phyloP scores from a whole-genome alignment of 2,329 filamentous ascomycete species.

The Calonectria montana region DNA sequence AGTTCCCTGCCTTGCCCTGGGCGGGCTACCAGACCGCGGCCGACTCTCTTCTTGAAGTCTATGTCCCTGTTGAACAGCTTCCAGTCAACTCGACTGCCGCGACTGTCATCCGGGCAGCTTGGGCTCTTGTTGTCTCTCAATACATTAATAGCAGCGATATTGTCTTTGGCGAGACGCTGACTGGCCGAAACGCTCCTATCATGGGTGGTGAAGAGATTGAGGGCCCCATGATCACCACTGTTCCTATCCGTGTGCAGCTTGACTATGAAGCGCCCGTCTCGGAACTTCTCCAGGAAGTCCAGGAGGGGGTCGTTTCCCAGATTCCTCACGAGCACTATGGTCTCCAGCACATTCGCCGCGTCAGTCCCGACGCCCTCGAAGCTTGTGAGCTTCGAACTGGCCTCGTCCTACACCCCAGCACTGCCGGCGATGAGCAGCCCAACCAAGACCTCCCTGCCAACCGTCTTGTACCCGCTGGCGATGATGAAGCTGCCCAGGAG shows the following conservation, averaged over 20 bases:
- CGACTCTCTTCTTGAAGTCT: slow-evolving; percentile 65
- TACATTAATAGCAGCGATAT: slow-evolving; percentile 65
- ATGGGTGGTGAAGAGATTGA: slow-evolving; percentile 64
- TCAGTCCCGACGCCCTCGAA: slow-evolving; percentile 57
- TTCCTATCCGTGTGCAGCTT: slow-evolving; percentile 65
- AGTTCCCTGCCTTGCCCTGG: slow-evolving; percentile 62
- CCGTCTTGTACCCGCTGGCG: slow-evolving; percentile 65
- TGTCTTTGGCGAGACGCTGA: slow-evolving; percentile 70
- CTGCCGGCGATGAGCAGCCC: slow-evolving; percentile 28
- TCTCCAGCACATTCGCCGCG: slow-evolving; percentile 67
- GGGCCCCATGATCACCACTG: slow-evolving; percentile 69
- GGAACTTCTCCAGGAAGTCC: slow-evolving; percentile 67
- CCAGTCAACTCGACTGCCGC: slow-evolving; percentile 61
- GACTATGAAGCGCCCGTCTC: slow-evolving; percentile 54
- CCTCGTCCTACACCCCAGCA: slow-evolving; percentile 61
- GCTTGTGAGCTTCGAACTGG: slow-evolving; percentile 68
- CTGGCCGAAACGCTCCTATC: slow-evolving; percentile 64
- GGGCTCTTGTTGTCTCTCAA: slow-evolving; percentile 65
- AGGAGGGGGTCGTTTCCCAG: slow-evolving; percentile 65
- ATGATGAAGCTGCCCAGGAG: slow-evolving; percentile 36
- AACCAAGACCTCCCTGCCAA: slow-evolving; percentile 56
- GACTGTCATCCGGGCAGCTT: slow-evolving; percentile 68
- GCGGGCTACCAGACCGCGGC: slow-evolving; percentile 61
- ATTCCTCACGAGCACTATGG: slow-evolving; percentile 75
- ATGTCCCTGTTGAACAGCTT: slow-evolving; percentile 53